Conservation (phyloP, 164 flowering plant genomes). For the Cinnamomum chago region DNA sequence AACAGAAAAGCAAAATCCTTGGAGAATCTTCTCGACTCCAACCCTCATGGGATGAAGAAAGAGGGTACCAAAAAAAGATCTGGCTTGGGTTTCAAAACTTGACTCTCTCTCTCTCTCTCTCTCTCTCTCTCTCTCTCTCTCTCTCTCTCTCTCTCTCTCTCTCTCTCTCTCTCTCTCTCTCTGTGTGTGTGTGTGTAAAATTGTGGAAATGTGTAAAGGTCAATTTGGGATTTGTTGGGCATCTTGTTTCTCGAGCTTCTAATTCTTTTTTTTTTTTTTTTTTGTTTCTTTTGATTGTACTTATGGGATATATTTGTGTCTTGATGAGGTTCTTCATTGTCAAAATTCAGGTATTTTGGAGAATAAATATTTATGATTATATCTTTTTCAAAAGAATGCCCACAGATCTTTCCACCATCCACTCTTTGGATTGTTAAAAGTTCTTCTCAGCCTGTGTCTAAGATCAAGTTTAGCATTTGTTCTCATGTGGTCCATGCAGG, state of each 20-base stretch:
- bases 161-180: constrained; percentile 20
- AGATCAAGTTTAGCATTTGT: neutral
- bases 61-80: constrained; percentile 81
- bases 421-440: neutral
- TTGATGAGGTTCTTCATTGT: constrained; percentile 22
- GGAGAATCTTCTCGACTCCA: constrained; percentile 80
- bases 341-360: constrained; percentile 14
- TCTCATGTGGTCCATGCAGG: neutral
- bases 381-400: neutral
- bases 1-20: constrained; percentile 90
- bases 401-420: neutral
- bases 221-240: constrained; percentile 33
- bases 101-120: constrained; percentile 24
- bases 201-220: constrained; percentile 41
- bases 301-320: constrained; percentile 24
- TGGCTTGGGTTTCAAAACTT: constrained; percentile 73
- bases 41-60: constrained; percentile 78
- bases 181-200: no score
- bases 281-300: constrained; percentile 18
- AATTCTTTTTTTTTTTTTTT: constrained; percentile 20
- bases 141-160: constrained; percentile 20
- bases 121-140: constrained; percentile 20
- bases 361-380: neutral
- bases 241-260: constrained; percentile 23
- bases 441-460: neutral